Evolutionary conservation across 306 rosid genomes (phyloP).

Genomic region (Acacia crassicarpa): DNA sequence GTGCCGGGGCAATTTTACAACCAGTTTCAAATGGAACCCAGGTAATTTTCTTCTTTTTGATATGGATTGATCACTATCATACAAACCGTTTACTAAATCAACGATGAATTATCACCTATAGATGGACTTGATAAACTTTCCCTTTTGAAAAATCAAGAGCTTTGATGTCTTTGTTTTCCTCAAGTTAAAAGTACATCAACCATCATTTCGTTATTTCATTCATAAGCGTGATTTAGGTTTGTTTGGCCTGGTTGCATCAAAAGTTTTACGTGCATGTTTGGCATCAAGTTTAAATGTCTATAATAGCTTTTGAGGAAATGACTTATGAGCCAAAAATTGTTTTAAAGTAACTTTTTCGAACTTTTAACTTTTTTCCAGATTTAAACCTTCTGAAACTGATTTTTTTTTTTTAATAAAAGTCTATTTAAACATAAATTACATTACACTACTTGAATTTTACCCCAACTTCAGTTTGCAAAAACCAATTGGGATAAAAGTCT

Average conservation of each 20-base stretch:
- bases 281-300: too few relatives aligned
- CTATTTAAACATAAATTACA: too few relatives aligned
- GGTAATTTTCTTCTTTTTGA: conserved; percentile 39
- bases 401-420: too few relatives aligned
- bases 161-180: neutral
- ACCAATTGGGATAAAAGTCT: too few relatives aligned
- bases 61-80: neutral
- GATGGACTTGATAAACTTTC: neutral
- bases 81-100: neutral
- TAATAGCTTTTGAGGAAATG: too few relatives aligned
- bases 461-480: too few relatives aligned
- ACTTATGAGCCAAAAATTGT: too few relatives aligned
- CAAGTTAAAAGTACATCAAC: neutral
- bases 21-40: conserved; percentile 96
- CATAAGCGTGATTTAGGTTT: neutral
- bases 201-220: neutral
- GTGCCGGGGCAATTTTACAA: conserved; percentile 89
- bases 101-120: too few relatives aligned
- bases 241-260: neutral
- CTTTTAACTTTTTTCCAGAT: too few relatives aligned
- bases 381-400: too few relatives aligned
- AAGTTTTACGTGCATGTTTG: neutral
- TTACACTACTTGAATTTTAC: too few relatives aligned
- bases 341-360: too few relatives aligned
- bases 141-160: neutral